Evolutionary conservation across 1,284 basidiomycete species (phyloP).

Genomic region (Butyriboletus regius): DNA sequence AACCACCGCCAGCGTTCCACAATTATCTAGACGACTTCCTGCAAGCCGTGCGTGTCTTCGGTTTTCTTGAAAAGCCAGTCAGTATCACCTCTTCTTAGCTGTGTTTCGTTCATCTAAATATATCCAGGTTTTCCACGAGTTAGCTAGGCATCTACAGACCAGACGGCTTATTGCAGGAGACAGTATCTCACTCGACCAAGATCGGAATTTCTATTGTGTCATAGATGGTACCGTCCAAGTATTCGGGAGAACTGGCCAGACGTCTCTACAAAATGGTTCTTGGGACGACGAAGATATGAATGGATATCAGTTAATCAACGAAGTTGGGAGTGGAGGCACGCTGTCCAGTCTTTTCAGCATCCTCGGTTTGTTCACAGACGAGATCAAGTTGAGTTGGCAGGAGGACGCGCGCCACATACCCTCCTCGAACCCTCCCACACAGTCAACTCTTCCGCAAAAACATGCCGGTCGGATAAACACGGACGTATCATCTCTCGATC

Average conservation of each 20-base stretch:
- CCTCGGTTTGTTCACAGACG: conserved; percentile 90
- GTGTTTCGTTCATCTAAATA: not conserved
- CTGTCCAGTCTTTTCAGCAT: conserved; percentile 95
- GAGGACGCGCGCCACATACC: conserved; percentile 40
- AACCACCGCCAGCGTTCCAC: conserved; percentile 73
- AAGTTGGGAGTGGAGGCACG: conserved; percentile 90
- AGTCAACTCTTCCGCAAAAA: conserved; percentile 18
- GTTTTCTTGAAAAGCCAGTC: conserved; percentile 90
- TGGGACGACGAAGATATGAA: conserved; percentile 84
- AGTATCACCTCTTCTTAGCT: conserved; percentile 19
- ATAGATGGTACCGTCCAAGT: conserved; percentile 86
- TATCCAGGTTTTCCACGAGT: conserved; percentile 83
- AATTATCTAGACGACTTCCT: conserved; percentile 94
- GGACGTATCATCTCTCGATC: conserved; percentile 57
- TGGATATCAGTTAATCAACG: conserved; percentile 88
- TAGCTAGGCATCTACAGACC: conserved; percentile 88
- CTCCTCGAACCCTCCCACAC: conserved; percentile 19
- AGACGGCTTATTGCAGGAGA: conserved; percentile 85
- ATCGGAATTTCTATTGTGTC: conserved; percentile 92
- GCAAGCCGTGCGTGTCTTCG: conserved; percentile 88
- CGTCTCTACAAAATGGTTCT: conserved; percentile 43
- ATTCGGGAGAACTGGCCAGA: conserved; percentile 63
- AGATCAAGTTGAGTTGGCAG: conserved; percentile 89
- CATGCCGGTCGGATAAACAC: conserved; percentile 43
- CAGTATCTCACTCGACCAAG: conserved; percentile 81